These are phyloP conservation scores for Hydnomerulius pinastri DNA, from an alignment of 768 basidiomycete genomes.

Conservation along the genomic window DNA sequence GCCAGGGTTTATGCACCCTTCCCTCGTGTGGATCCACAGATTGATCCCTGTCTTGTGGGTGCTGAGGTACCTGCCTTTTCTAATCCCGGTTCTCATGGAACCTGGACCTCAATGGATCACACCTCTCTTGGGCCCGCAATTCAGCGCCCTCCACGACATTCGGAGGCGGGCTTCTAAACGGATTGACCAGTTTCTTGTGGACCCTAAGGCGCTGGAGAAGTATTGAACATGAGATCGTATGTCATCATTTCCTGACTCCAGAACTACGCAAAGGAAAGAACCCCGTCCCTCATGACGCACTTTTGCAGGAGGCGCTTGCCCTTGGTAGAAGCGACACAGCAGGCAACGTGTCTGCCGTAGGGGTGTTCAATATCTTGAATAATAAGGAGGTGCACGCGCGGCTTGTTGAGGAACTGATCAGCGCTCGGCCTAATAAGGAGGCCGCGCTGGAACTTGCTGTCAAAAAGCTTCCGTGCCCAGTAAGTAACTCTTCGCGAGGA, in stretches of 20 bases:
- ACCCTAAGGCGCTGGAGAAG: background rate
- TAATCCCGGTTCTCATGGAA: slow-evolving; percentile 11
- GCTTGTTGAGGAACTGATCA: background rate
- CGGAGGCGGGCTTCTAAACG: background rate
- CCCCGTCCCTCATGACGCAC: background rate
- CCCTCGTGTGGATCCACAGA: background rate
- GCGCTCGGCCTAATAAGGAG: background rate
- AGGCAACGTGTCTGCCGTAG: background rate
- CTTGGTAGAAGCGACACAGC: background rate
- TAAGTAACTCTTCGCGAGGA: background rate
- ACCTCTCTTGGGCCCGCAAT: background rate
- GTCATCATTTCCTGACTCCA: background rate
- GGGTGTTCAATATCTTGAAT: background rate
- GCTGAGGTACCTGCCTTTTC: slow-evolving; percentile 33
- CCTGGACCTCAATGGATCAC: background rate
- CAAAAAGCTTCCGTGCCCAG: background rate
- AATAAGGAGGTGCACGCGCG: background rate
- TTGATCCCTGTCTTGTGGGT: background rate
- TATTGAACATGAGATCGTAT: background rate
- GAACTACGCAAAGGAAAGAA: background rate
- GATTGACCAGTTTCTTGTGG: background rate
- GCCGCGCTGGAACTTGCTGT: background rate
- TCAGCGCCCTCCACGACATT: background rate
- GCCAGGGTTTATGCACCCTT: background rate
- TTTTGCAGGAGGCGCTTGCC: background rate